Evolutionary conservation across 768 basidiomycete species (phyloP).

Genomic region (Scleroderma bovista): DNA sequence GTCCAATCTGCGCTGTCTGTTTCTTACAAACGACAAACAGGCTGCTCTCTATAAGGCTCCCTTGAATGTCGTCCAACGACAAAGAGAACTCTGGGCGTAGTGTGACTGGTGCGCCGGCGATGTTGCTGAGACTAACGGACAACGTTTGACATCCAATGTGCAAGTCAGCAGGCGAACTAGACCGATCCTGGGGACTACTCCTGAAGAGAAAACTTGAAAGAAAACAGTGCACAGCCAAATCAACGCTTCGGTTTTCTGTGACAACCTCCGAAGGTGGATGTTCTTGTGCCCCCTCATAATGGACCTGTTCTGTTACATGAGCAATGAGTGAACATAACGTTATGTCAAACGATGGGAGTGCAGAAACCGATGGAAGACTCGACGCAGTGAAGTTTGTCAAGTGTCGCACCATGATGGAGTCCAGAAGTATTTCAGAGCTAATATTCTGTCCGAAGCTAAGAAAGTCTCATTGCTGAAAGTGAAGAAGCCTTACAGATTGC

Average conservation of each 20-base stretch:
- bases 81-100: conserved; percentile 17
- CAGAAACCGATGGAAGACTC: conserved; percentile 7
- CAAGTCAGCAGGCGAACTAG: neutral
- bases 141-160: conserved; percentile 14
- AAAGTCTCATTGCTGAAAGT: neutral
- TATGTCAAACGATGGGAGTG: conserved; percentile 36
- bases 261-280: conserved; percentile 1
- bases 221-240: conserved; percentile 14
- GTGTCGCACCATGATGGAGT: conserved; percentile 38
- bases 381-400: conserved; percentile 28
- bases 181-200: conserved; percentile 2
- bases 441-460: conserved; percentile 24
- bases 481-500: conserved; percentile 35
- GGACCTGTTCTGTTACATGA: conserved; percentile 45
- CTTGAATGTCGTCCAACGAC: conserved; percentile 15
- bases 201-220: conserved; percentile 14
- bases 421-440: conserved; percentile 36
- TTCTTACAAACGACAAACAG: conserved; percentile 17
- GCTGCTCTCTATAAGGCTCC: conserved; percentile 3
- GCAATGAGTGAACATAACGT: conserved; percentile 35
- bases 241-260: conserved; percentile 7
- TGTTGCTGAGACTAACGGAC: conserved; percentile 7
- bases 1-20: conserved; percentile 21
- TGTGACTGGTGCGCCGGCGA: neutral
- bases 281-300: conserved; percentile 2